These are phyloP conservation scores for Phytophthora pini DNA, from an alignment of 352 stramenopile species.

Conservation along the genomic window DNA sequence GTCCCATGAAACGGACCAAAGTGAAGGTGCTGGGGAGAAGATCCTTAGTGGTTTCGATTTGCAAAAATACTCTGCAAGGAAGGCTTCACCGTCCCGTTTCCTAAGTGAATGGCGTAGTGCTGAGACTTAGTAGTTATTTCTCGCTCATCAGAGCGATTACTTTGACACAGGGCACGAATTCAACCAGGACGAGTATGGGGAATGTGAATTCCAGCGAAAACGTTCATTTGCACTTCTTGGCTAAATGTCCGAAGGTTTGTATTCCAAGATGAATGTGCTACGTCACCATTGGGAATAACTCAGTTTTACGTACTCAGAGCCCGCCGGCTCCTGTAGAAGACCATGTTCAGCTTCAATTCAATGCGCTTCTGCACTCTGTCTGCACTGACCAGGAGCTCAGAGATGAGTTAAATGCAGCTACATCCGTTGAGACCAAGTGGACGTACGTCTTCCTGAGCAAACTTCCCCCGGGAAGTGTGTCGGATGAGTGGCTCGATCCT, in stretches of 20 bases:
- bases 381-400: constrained; percentile 32
- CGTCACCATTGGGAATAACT: constrained; percentile 10
- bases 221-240: constrained; percentile 53
- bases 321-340: constrained; percentile 44
- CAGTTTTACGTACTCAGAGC: constrained; percentile 42
- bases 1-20: constrained; percentile 29
- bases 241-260: constrained; percentile 62
- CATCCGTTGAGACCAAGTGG: constrained; percentile 72
- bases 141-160: constrained; percentile 10
- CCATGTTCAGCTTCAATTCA: constrained; percentile 54
- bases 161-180: constrained; percentile 5
- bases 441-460: constrained; percentile 74
- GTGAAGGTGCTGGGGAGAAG: not conserved
- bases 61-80: constrained; percentile 34
- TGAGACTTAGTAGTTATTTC: constrained; percentile 29
- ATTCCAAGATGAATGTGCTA: no score
- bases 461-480: constrained; percentile 36
- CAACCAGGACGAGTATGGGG: constrained; percentile 44
- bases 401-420: constrained; percentile 50
- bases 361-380: constrained; percentile 48
- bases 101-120: constrained; percentile 7
- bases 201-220: constrained; percentile 51
- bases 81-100: constrained; percentile 19
- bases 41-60: constrained; percentile 30
- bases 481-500: constrained; percentile 60